phyloP scores from a whole-genome alignment of 1,139 yeast genomes.

The Martiniozyma asiatica region DNA sequence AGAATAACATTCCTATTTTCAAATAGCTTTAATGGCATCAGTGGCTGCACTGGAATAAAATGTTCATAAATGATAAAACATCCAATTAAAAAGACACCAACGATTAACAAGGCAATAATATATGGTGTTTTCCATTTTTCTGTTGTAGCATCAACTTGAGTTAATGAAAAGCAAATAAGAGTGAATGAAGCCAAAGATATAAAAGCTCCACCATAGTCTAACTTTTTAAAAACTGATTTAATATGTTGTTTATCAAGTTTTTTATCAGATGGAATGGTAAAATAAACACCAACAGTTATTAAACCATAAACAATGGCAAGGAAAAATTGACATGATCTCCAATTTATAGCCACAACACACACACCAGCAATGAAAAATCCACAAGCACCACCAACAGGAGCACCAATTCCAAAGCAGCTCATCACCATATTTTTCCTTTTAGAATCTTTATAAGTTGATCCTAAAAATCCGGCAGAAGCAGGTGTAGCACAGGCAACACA shows the following conservation, averaged over 20 bases:
- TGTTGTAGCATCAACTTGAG: conserved; percentile 28
- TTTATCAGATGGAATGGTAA: conserved; percentile 24
- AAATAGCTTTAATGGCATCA: conserved; percentile 34
- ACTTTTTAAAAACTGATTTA: conserved; percentile 15
- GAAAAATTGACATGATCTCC: conserved; percentile 31
- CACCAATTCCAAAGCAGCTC: conserved; percentile 34
- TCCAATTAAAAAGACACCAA: conserved; percentile 26
- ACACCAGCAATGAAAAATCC: conserved; percentile 32
- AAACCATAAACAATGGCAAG: conserved; percentile 26
- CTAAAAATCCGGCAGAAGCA: conserved; percentile 33
- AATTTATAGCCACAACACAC: conserved; percentile 25
- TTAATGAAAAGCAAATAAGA: conserved; percentile 29
- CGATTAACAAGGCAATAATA: conserved; percentile 29
- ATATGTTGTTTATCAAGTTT: conserved; percentile 17
- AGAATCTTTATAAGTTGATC: conserved; percentile 27
- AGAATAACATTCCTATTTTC: conserved; percentile 25
- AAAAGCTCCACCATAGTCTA: conserved; percentile 30
- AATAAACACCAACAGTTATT: conserved; percentile 19
- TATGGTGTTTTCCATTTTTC: conserved; percentile 35
- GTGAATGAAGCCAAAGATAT: conserved; percentile 27
- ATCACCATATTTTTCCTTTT: conserved; percentile 29
- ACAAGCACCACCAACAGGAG: conserved; percentile 32
- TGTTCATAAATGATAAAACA: conserved; percentile 28
- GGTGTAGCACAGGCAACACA: conserved; percentile 31
- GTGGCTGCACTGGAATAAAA: conserved; percentile 27